Evolutionary conservation across 192 early-diverging fungal species (phyloP), one percentile per base, ranked within the genome.

Genomic region (Anaeromyces robustus): DNA sequence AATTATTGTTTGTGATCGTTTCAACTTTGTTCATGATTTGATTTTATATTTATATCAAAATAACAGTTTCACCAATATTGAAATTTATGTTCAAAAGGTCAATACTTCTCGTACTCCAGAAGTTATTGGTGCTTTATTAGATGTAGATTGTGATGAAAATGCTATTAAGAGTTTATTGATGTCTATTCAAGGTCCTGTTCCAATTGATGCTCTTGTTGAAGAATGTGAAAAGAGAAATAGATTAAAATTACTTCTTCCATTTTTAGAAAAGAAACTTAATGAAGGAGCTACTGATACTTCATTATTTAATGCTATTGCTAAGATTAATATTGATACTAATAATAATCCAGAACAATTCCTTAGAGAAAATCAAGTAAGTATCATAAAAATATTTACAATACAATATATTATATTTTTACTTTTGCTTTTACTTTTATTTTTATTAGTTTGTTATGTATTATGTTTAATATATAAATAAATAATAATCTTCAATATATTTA

Each of bases 261-360:
- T 96, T 95, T 89, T 99, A 34, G 96, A 99, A 85, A 87, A 87
- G 81, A 92, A 93, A 85, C 91, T 93, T 43, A 93, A 92, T 86
- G 95, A 95, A 83, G 96, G 95, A 11, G 93, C 92, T 82, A 89
- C 90, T 81, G 98, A 99, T 83, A 85, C 92, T 11, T 93, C 92
- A n/a, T 90, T 99, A 17, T 97, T 95, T 88, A 99, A 99, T 83
- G 96, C 98, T 17, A 86, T 99, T 77, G 98, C 96, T 81, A 99
- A 98, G 89, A 98, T 99, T 80, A 98, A 97, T 85, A 98, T 99
- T 82, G 98, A 99, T 86, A 98, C 94, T 86, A 99, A 98, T 92
- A 97, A 95, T 84, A 97, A 98, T 80, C 94, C 98, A 17, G 98
- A 99, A 84, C 89, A 91, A 78, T 99, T 99, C 91, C 87, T 99